Evolutionary conservation across 2,329 filamentous ascomycete species (phyloP).

Genomic region (Hypoxylon sp.): DNA sequence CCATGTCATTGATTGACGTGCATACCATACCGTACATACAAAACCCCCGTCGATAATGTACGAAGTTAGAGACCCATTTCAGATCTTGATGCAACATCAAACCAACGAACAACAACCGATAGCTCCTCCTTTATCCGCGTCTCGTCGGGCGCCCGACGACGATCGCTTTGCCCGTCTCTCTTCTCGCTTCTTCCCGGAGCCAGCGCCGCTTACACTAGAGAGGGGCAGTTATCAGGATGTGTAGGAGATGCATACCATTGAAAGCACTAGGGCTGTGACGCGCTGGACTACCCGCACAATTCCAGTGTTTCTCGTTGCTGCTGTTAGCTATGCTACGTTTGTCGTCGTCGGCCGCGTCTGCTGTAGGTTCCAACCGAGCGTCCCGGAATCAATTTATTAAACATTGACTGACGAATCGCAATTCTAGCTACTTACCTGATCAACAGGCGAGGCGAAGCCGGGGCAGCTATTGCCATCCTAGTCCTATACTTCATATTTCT

Average conservation of each 20-base stretch:
- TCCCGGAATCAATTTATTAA: conserved; percentile 5
- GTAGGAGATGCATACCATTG: conserved; percentile 53
- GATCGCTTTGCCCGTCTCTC: conserved; percentile 5
- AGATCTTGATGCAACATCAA: conserved; percentile 34
- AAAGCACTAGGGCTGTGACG: conserved; percentile 63
- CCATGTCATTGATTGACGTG: conserved; percentile 24
- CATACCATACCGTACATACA: no score
- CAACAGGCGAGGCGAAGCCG: conserved; percentile 61
- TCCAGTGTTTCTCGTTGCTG: conserved; percentile 76
- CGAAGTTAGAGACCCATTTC: conserved; percentile 15
- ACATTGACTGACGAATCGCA: conserved; percentile 16
- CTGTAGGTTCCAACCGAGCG: conserved; percentile 65
- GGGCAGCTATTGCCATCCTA: conserved; percentile 78
- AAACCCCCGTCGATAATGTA: conserved; percentile 10
- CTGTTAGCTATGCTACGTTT: conserved; percentile 80
- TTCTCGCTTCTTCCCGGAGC: conserved; percentile 8
- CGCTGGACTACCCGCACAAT: conserved; percentile 75
- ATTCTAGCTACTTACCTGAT: conserved; percentile 79
- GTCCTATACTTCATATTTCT: conserved; percentile 81
- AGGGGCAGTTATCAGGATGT: conserved; percentile 44
- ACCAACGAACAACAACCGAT: conserved; percentile 29
- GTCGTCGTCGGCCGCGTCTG: conserved; percentile 77
- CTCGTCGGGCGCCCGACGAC: conserved; percentile 36
- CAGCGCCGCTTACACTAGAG: conserved; percentile 7
- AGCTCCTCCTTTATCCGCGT: conserved; percentile 24